Evolutionary conservation across 1,284 basidiomycete species (phyloP), one percentile per base, ranked within the genome.

Genomic region (Ceratorhiza oryzae-sativae): DNA sequence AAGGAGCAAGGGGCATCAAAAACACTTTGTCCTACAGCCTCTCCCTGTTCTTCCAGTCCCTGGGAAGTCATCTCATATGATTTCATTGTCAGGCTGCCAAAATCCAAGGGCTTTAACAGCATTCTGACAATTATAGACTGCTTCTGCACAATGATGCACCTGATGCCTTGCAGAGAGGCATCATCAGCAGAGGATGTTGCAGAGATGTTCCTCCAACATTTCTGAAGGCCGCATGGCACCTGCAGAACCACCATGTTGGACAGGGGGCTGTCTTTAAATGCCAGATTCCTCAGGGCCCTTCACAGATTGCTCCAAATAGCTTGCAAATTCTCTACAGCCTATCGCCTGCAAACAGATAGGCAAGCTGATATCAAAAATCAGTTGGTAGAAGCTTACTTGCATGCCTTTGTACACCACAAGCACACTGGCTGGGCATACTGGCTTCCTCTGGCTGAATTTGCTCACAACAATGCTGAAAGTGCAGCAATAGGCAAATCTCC

Each of bases 351-450:
- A 59, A 77, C 80, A 0, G 78, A 82, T 62, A 80, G 81, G 0
- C 80, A 81, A 46, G 78, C 79, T 0, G 79, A 82, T 73, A 42
- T 74, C 1, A 75, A 77, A 8, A 81, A 81, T 71, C 78, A 80
- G 25, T 48, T 34, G 36, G 41, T 48, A 15, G 78, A 79, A 55
- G 74, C 74, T 18, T 75, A 72, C 39, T 60, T 76, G 4, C 71
- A 76, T 1, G 15, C 39, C 55, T 77, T 73, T 59, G 53, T 18
- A n/a, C 42, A 67, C 13, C 73, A 76, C 46, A 32, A 67, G 9
- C 76, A 77, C 36, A 55, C 70, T 45, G 67, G 58, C 32, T 72
- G 71, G 71, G 62, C 30, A 1, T 15, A 51, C 32, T 48, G 25
- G 51, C 63, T 67, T 10, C 51, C 49, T n/a, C 23, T 72, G 18